Base-by-base conservation (phyloP, 345 rosid species). In the Schrenkiella parvula region DNA sequence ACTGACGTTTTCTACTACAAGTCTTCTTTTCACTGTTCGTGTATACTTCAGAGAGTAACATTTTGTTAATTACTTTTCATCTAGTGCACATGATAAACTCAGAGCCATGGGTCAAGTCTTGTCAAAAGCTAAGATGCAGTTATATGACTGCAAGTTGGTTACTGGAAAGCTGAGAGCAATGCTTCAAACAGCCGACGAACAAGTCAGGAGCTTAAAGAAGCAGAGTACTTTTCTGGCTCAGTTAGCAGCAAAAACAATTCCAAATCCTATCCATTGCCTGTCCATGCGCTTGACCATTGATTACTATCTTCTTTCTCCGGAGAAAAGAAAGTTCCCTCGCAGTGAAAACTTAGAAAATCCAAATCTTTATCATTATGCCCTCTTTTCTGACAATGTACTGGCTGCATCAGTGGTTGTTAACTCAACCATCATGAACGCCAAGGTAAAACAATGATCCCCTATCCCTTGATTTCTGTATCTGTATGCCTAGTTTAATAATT, bases 401-500 rank as follows among this genome's bases (percentile, higher is more conserved):
- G 99, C 99, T 82, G 97, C 99, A 73, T 95, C 99, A 51, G 98
- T 95, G 55, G 99, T 95, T 75, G 98, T 95, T 71, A 95, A 95
- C 86, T 95, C 99, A 68, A 86, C 99, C 31, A 68, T 92, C 77
- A 73, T 74, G 84, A 95, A 95, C 73, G 96, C 99, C 41, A 95
- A 92, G 98, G 99, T 95, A 73, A 76, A 58, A 53, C 31, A 61
- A 18, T 61, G 35, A 43, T 35, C 44, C 70, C 60, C 31, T 22
- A 32, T 26, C 13, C 14, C 42, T 13, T 59, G 7, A 35, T 38
- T 25, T 4, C 0, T 34, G 59, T 46, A 57, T 38, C 0, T 73
- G 23, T 44, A 23, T 64, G 29, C 8, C 44, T 23, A 31, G 4
- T 37, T 11, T 10, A 37, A 37, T 10, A 4, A 4, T 13, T 66